Base-by-base conservation (phyloP, 768 basidiomycete species). In the Lactarius quietus region DNA sequence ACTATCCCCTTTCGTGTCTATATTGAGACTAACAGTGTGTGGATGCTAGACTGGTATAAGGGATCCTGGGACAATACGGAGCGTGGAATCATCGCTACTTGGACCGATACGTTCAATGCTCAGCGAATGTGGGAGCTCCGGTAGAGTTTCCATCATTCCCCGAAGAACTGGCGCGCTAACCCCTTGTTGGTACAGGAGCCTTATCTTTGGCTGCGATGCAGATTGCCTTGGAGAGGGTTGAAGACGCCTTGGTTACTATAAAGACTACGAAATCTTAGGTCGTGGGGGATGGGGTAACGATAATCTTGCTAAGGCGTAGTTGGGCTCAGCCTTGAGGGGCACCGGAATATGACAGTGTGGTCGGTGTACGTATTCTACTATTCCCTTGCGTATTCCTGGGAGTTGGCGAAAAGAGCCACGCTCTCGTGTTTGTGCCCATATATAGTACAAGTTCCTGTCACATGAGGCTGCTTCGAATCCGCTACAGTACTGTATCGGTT, bases 1-100 rank as follows among this genome's bases (percentile, higher is more conserved):
- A 68, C 28, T 60, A 52, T 3, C 36, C 15, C 41, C 36, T 57
- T 28, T 29, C 33, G 54, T 23, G 28, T 29, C 53, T 20, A 35
- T 48, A 17, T 14, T 15, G 51, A 38, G 12, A 3, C 20, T 29
- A 3, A 53, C 20, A 59, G 20, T n/a, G n/a, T n/a, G 36, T 59
- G 29, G n/a, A 31, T 4, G n/a, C 26, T 63, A 77, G 76, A 76
- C 74, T 1, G 75, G 76, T 6, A 69, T 76, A 15, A 69, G 75
- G 54, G 70, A 74, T 38, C 26, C 52, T n/a, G 59, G 28, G 29
- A 29, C 29, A 23, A 58, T 67, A 53, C 41, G 28, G 64, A 68
- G 43, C n/a, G 28, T 59, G 29, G 55, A 67, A 26, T 61, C 41
- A 2, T 55, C 65, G 0, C 48, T 62, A 9, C 60, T 69, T 29